Base-by-base conservation (phyloP, 2,329 filamentous ascomycete species). In the Hypoxylon sp. region DNA sequence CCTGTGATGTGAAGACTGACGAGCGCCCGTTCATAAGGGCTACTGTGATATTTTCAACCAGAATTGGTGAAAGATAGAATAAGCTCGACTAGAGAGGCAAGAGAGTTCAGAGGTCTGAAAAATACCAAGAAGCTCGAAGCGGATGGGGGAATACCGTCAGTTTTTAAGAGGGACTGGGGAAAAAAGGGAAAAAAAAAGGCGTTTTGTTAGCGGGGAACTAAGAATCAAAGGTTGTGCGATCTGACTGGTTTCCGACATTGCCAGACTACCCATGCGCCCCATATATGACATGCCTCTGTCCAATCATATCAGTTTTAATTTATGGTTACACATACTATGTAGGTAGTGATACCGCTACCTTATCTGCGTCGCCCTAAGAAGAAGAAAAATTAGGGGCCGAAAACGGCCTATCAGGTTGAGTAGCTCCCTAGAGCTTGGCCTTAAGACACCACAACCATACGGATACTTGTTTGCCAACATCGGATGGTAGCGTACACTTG, bases 1-100 rank as follows among this genome's bases (percentile, higher is more conserved):
- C 92, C 90, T 94, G 92, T 84, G 92, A 94, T 85, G 92, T 94
- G 86, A 94, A 94, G 82, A 91, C 88, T 83, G 92, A 93, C 84
- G 88, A 87, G 88, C 91, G 90, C 86, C 91, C 91, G 91, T 90
- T 92, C 92, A 94, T 94, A 91, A 91, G 90, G 87, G 90, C 91
- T 86, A 86, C 82, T 86, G 82, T 76, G 78, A 62, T 57, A 67
- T 35, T 64, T 68, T 24, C 60, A 70, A 72, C 67, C 70, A 74
- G 72, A 67, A 68, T 64, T 14, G 61, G 67, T 66, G 63, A 71
- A 70, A 59, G 52, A 65, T 48, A 62, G 56, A 70, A 68, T 50
- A 62, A 63, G 65, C 53, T 67, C 55, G 48, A 50, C 54, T 66
- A 46, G 60, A 46, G 60, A 63, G 59, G 65, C 62, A 61, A 61